Evolutionary conservation across 768 basidiomycete genomes (phyloP), one percentile per base, ranked within the genome.

Genomic region (Podaxis sp.): DNA sequence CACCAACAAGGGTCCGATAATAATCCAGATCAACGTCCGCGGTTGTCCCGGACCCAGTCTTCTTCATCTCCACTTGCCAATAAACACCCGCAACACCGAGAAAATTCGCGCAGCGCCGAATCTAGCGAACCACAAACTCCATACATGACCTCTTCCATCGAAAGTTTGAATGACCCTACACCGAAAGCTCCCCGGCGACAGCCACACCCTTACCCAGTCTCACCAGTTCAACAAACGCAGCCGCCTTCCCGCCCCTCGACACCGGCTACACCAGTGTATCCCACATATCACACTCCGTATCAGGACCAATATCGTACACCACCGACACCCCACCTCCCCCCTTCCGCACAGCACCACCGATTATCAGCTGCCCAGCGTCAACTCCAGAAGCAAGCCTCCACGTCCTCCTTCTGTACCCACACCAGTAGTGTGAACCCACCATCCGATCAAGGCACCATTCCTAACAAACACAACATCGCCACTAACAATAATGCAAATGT

Each of bases 131-230:
- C 73, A 8, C 67, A 69, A 2, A 73, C 73, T 33, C 72, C 72
- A 58, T 63, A 56, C 36, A 66, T 77, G 72, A 68, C 73, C 17
- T 73, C 79, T 33, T 72, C 78, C n/a, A 65, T 72, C 24, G 73
- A 77, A 58, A 76, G 75, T 63, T 64, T 75, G 56, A 67, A 64
- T 28, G 73, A 73, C 40, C 66, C 70, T 13, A 71, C 74, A 4
- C 69, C 70, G 8, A 65, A 58, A 30, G 37, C 69, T 10, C 50
- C n/a, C 26, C 66, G 62, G 17, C 46, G 37, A 12, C 49, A 57
- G 50, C 60, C 36, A 33, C 44, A 36, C 46, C 6, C 8, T 17
- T 28, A 12, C 8, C 44, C 26, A n/a, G 12, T 15, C 37, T 7
- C 38, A n/a, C 37, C n/a, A 55, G n/a, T 4, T 38, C 37, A 20